Conservation (phyloP, 371 early-diverging fungal genomes). For the Caulochytrium protostelioides region DNA sequence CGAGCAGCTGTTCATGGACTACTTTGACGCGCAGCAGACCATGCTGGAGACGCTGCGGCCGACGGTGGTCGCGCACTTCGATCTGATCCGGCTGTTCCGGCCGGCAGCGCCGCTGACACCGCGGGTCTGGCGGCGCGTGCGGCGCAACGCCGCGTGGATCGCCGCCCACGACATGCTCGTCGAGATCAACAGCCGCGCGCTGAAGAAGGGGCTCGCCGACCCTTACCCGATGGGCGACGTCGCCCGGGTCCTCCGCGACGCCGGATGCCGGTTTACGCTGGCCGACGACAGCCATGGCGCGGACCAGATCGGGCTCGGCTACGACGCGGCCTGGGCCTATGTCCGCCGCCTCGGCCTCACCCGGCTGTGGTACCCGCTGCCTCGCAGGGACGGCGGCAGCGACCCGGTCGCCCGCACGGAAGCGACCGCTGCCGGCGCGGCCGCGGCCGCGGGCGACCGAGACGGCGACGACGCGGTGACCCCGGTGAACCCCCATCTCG, state of each 20-base stretch:
- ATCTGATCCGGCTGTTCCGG: constrained; percentile 65
- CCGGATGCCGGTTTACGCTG: constrained; percentile 23
- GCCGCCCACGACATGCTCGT: constrained; percentile 60
- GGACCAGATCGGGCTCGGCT: constrained; percentile 60
- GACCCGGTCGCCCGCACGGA: no score
- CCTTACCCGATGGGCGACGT: constrained; percentile 73
- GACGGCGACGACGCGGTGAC: no score
- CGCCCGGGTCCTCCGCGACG: constrained; percentile 25
- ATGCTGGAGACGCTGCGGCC: constrained; percentile 48
- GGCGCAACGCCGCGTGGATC: constrained; percentile 61
- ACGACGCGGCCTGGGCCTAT: constrained; percentile 33
- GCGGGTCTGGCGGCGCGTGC: constrained; percentile 35
- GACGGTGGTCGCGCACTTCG: constrained; percentile 79
- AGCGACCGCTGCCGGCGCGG: no score
- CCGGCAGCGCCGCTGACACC: constrained; percentile 14
- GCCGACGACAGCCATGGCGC: constrained; percentile 87
- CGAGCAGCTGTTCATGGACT: constrained; percentile 37
- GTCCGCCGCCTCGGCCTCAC: no score
- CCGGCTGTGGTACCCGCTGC: no score
- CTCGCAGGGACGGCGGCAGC: no score
- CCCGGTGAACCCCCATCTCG: no score
- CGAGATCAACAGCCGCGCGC: constrained; percentile 78
- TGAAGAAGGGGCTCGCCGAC: constrained; percentile 62
- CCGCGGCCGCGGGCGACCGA: no score
- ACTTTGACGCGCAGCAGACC: constrained; percentile 69